Percentiles rank a stretch among this genome's conserved stretches.
phyloP scores from a whole-genome alignment of 176 grass and related monocot species.

The Aegilops umbellulata region DNA sequence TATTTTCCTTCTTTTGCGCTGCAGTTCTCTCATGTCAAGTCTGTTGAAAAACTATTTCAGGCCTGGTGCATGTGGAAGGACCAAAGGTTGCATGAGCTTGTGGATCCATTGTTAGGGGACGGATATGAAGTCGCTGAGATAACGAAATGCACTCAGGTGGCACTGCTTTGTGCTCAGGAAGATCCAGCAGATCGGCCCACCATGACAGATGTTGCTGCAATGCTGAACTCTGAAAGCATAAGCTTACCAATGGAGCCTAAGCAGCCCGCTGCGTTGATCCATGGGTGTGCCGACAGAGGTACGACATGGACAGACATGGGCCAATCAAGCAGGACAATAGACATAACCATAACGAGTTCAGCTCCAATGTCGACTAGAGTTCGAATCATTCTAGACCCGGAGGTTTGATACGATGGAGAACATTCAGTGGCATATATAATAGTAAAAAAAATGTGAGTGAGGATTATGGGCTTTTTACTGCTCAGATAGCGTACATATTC shows the following conservation, averaged over 20 bases:
- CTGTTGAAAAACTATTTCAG: too few relatives aligned
- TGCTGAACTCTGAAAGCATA: conserved; percentile 32
- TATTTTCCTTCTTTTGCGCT: too few relatives aligned
- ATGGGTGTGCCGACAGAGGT: neutral
- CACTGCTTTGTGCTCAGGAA: conserved; percentile 53
- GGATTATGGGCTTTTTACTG: neutral
- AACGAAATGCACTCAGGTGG: conserved; percentile 20
- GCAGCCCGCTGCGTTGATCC: neutral
- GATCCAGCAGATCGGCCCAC: conserved; percentile 40
- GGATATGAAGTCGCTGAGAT: conserved; percentile 2
- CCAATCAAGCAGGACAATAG: conserved; percentile 38
- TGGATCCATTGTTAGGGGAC: conserved; percentile 28
- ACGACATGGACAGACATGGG: neutral
- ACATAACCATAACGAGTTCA: conserved; percentile 37
- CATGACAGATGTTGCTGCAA: conserved; percentile 33
- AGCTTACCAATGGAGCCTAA: conserved; percentile 19
- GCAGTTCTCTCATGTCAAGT: too few relatives aligned
- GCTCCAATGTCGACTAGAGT: conserved; percentile 30
- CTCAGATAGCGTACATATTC: neutral
- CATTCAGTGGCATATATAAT: neutral
- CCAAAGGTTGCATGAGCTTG: conserved; percentile 27
- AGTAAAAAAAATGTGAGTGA: neutral
- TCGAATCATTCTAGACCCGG: conserved; percentile 31
- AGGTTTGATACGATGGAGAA: neutral
- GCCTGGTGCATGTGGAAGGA: conserved; percentile 44